Base-by-base conservation (phyloP, 306 rosid genomes). In the Acacia confusa region DNA sequence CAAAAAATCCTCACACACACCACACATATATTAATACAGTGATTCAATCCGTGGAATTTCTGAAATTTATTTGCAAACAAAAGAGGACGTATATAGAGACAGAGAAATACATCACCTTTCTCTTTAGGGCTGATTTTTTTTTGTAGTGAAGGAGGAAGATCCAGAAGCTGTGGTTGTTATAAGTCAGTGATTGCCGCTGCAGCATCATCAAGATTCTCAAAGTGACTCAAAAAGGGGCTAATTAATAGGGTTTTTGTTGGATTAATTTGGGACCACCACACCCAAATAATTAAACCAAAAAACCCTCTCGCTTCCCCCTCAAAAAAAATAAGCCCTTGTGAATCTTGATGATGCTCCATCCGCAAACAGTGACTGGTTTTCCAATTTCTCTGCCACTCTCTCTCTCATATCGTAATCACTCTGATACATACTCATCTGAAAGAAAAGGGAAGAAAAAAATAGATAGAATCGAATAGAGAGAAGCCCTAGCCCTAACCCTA, bases 141-240 rank as follows among this genome's bases (percentile, higher is more conserved):
- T 32, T 60, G 66, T 27, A 61, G 67, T 61, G 67, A 6, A 58
- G 80, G 10, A 55, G 63, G 64, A 74, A 81, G 65, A n/a, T 41
- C 76, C 75, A 70, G 61, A 27, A 57, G 71, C 55, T 72, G 75
- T 60, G 44, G 66, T 78, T 7, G 3, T 36, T 53, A 20, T 60
- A 77, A 89, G 97, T 85, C 91, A 84, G 79, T 92, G 75, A 82
- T 90, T 76, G 93, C 94, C 64, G 85, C 85, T 94, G 98, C 91
- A 92, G 96, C 97, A 92, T 88, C 96, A 85, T 94, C 97, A 94
- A 88, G 98, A 92, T 94, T 94, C 98, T 80, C 97, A 92, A 70
- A 57, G 40, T 74, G 40, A 77, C 28, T 36, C 11, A 69, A 69
- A 72, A 50, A 1, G 79, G 84, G 64, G 47, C 16, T 38, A 38